Conservation (phyloP, 768 basidiomycete species). For the Steccherinum ochraceum region DNA sequence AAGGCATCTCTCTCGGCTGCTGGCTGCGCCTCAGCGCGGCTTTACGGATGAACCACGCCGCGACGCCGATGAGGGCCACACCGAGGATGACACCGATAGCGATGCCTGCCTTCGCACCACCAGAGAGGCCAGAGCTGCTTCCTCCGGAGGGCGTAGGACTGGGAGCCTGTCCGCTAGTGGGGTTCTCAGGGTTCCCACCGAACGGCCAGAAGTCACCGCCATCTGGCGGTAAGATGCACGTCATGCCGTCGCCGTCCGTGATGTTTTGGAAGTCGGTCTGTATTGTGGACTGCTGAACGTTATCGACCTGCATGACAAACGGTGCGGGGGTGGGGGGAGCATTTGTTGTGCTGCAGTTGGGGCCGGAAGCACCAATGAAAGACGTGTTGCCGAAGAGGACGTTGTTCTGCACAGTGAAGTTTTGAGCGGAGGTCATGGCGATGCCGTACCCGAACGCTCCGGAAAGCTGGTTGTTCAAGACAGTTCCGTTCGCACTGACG, state of each 20-base stretch:
- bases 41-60: slow-evolving; percentile 43
- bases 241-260: slow-evolving; percentile 49
- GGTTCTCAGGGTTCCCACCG: slow-evolving; percentile 38
- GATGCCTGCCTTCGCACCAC: slow-evolving; percentile 39
- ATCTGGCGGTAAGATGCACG: slow-evolving; percentile 60
- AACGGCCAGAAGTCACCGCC: slow-evolving; percentile 73
- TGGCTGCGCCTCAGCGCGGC: slow-evolving; percentile 33
- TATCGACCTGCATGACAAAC: slow-evolving; percentile 50
- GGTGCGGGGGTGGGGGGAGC: slow-evolving; percentile 47
- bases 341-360: slow-evolving; percentile 51
- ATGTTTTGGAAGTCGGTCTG: slow-evolving; percentile 51
- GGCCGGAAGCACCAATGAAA: slow-evolving; percentile 65
- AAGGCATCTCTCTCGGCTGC: background rate
- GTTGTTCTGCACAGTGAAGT: slow-evolving; percentile 66
- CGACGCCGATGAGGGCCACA: slow-evolving; percentile 32
- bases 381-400: slow-evolving; percentile 60
- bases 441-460: slow-evolving; percentile 74
- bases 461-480: slow-evolving; percentile 50
- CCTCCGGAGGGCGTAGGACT: slow-evolving; percentile 7
- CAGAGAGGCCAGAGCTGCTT: slow-evolving; percentile 19
- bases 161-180: slow-evolving; percentile 5
- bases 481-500: slow-evolving; percentile 45
- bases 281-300: slow-evolving; percentile 32
- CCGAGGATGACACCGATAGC: slow-evolving; percentile 46
- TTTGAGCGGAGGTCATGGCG: slow-evolving; percentile 52